Evolutionary conservation across 768 basidiomycete species (phyloP).

Genomic region (Lentinula detonsa): DNA sequence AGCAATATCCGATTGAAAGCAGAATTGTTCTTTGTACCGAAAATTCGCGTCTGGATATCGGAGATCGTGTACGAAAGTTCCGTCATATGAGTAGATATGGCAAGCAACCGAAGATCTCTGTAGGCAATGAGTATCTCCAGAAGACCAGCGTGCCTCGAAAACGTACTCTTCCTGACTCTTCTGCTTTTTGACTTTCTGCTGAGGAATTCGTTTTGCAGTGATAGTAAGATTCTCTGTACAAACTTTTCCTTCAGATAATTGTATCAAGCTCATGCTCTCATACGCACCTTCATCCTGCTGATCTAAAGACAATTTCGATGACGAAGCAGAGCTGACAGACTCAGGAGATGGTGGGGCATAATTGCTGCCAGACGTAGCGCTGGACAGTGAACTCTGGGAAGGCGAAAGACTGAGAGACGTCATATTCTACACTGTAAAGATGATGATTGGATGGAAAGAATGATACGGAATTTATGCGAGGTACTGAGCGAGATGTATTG

Average conservation of each 20-base stretch:
- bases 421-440: not conserved
- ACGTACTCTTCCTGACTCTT: conserved; percentile 64
- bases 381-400: conserved; percentile 25
- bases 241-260: conserved; percentile 5
- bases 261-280: not conserved
- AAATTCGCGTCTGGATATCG: conserved; percentile 88
- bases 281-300: conserved; percentile 48
- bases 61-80: conserved; percentile 83
- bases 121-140: conserved; percentile 11
- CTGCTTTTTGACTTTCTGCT: conserved; percentile 43
- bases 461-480: conserved; percentile 11
- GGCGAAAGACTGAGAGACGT: conserved; percentile 24
- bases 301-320: conserved; percentile 51
- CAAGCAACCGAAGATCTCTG: conserved; percentile 72
- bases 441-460: conserved; percentile 14
- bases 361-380: conserved; percentile 26
- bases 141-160: conserved; percentile 10
- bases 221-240: conserved; percentile 67
- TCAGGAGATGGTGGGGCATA: conserved; percentile 30
- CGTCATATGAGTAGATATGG: conserved; percentile 80
- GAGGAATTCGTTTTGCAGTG: conserved; percentile 44
- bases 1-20: not conserved
- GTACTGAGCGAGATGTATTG: conserved; percentile 3
- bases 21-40: conserved; percentile 40
- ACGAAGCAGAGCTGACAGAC: conserved; percentile 37